These are phyloP conservation scores for Colletotrichum filicis DNA, from an alignment of 2,329 filamentous ascomycete species.

Conservation along the genomic window DNA sequence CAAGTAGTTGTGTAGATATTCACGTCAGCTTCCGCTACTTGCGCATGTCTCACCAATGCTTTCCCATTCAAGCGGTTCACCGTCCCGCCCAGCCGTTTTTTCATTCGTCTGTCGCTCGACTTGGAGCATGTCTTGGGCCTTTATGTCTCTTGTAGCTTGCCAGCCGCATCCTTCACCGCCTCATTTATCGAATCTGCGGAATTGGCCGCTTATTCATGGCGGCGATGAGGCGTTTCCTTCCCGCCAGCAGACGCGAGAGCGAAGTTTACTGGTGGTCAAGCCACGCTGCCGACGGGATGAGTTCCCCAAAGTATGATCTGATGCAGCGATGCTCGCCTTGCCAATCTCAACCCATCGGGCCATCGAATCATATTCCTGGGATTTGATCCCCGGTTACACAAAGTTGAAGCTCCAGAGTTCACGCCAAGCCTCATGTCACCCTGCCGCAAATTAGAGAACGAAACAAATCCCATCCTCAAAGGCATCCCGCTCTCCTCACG, in stretches of 20 bases:
- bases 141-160: background rate
- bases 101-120: background rate
- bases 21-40: slow-evolving; percentile 11
- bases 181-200: background rate
- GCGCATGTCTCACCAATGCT: slow-evolving; percentile 9
- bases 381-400: background rate
- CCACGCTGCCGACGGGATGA: background rate
- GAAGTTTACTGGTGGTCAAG: background rate
- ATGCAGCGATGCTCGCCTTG: background rate
- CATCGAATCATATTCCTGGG: background rate
- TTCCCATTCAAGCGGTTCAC: slow-evolving; percentile 26
- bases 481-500: background rate
- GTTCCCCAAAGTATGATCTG: too few relatives aligned
- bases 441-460: background rate
- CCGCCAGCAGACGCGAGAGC: background rate
- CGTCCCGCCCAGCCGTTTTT: slow-evolving; percentile 28
- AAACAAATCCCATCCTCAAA: background rate
- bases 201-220: background rate
- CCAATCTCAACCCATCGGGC: background rate
- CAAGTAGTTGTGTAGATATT: background rate
- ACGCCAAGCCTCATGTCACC: background rate
- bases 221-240: background rate
- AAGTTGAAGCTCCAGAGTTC: background rate
- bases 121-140: background rate
- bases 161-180: background rate